Evolutionary conservation across 345 rosid species (phyloP), one percentile per base, ranked within the genome.

Genomic region (Psidium guajava): DNA sequence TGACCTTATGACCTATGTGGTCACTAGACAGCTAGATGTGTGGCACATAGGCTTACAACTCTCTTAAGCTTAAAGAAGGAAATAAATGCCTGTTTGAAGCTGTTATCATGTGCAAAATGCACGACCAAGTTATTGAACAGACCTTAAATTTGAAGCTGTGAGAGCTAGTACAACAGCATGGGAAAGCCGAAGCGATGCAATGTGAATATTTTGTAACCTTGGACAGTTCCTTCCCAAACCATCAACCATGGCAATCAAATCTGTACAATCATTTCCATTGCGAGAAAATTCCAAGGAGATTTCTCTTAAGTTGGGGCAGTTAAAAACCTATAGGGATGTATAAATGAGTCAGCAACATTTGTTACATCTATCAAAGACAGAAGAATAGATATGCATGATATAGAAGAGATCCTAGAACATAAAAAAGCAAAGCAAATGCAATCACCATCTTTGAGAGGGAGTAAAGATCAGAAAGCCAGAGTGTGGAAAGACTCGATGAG

Each of bases 381-480:
- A 82, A 8, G n/a, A n/a, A 49, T 54, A 74, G 24, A 56, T 24
- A 18, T 75, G 36, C 82, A 27, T 14, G 28, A 51, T 32, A 51
- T 32, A 64, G 47, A 53, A 47, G 28, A 16, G 25, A 54, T 82
- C 83, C 59, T 53, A 49, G 83, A 49, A 82, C 56, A 69, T 52
- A 51, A 56, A 57, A 18, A 69, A 3, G n/a, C n/a, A 15, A 84
- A 58, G 59, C n/a, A 52, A 32, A 47, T 51, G 50, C 54, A 51
- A 82, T 85, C 92, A 96, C 99, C 99, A 88, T 94, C 92, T 93
- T 95, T 9, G 98, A 92, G 18, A 94, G 92, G 74, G 97, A 95
- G 84, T 86, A 84, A 83, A 95, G 98, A 86, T 92, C 95, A 20
- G 98, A 91, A 61, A 98, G 98, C 99, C 99, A 98, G 53, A 98